A percentile compares a stretch with the other conserved stretches of the same genome.
phyloP scores from a whole-genome alignment of 2,329 filamentous ascomycete species.

The Epichloe amarillans region DNA sequence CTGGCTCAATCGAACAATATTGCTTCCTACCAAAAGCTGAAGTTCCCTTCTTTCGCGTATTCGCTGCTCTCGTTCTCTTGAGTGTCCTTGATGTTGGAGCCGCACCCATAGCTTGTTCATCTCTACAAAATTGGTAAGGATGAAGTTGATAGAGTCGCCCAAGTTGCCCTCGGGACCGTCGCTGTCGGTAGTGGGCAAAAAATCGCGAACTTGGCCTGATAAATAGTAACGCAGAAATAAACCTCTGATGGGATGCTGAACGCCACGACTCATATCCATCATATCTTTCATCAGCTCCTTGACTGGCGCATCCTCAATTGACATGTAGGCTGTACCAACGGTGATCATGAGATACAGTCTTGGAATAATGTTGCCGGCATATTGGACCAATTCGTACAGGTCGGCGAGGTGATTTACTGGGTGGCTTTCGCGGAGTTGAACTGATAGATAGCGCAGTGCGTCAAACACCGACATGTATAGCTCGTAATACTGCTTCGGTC shows the following conservation, averaged over 20 bases:
- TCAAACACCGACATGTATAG: constrained; percentile 99
- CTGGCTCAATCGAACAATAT: constrained; percentile 88
- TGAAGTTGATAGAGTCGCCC: constrained; percentile 95
- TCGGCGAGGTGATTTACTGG: constrained; percentile 96
- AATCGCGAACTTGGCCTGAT: constrained; percentile 85
- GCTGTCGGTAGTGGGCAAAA: constrained; percentile 64
- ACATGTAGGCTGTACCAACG: constrained; percentile 98
- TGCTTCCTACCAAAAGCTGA: constrained; percentile 90
- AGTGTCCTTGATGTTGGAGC: constrained; percentile 93
- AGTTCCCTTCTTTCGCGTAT: constrained; percentile 92
- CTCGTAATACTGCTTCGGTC: constrained; percentile 99
- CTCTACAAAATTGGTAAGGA: constrained; percentile 96
- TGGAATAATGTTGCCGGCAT: constrained; percentile 95
- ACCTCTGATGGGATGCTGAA: constrained; percentile 91
- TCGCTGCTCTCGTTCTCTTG: constrained; percentile 80
- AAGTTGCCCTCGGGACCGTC: constrained; percentile 93
- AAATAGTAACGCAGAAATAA: constrained; percentile 94
- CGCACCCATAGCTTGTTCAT: constrained; percentile 99
- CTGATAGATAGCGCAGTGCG: constrained; percentile 87
- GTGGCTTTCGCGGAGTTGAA: constrained; percentile 93
- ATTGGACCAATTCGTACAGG: constrained; percentile 93
- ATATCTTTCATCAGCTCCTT: constrained; percentile 99
- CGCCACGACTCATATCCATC: constrained; percentile 99
- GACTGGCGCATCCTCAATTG: constrained; percentile 91
- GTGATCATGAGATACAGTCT: constrained; percentile 98